Evolutionary conservation across 2,329 filamentous ascomycete genomes (phyloP), one percentile per base, ranked within the genome.

Genomic region (Arthrobotrys sinensis): DNA sequence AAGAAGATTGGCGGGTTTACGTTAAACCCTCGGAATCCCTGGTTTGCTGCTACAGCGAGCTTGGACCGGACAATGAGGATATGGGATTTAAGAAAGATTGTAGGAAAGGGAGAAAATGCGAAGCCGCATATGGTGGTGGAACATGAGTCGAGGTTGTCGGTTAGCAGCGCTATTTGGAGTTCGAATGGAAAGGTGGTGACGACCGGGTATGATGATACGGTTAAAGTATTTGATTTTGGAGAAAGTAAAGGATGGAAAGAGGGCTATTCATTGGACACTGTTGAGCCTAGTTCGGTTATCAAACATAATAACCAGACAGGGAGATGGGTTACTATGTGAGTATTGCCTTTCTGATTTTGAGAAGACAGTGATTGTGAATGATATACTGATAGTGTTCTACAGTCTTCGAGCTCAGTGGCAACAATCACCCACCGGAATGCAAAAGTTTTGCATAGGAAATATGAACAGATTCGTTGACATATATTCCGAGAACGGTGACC

Each of bases 381-480:
- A 45, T 19, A 28, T 40, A 7, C 50, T 48, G 10, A 34, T 28
- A 28, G 40, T 46, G 24, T 16, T 38, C 11, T 5, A 38, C 84
- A 90, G 89, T 81, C 85, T 92, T 87, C 83, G 96, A 88, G 88
- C 96, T 83, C 93, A 97, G 81, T 99, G 96, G 96, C 96, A 99
- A 84, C 87, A 89, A 36, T 88, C 89, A 53, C 95, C 96, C 0
- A 86, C 88, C 38, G 91, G 91, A 6, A 90, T 96, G 4, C 91
- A 97, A 80, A 93, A 95, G 79, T 94, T 99, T 82, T 92, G 90
- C 24, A 95, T 99, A 72, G 96, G 93, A 0, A 99, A 98, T 81
- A 98, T 98, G 96, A 97, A 97, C 83, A 90, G 96, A 0, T 98
- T 97, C 81, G 93, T 98, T 0, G 96, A 99, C 82, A 89, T 99